Evolutionary conservation across 2,329 filamentous ascomycete species (phyloP).

Genomic region (Drechslerella coelobrocha): DNA sequence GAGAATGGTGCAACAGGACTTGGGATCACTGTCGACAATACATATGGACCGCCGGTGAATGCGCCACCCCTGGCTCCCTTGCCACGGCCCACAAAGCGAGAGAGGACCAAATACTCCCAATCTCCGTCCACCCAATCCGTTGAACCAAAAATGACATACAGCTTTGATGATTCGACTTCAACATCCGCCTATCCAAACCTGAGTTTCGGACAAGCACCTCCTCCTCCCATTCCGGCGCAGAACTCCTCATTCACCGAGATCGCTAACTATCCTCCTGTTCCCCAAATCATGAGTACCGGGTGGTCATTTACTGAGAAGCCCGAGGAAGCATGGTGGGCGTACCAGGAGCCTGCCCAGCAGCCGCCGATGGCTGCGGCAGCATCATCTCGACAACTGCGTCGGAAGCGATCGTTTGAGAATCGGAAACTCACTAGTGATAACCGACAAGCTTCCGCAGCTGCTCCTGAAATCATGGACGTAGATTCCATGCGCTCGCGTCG

Average conservation of each 20-base stretch:
- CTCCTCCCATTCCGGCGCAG: constrained; percentile 28
- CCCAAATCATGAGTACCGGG: constrained; percentile 48
- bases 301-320: constrained; percentile 38
- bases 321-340: constrained; percentile 41
- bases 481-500: constrained; percentile 48
- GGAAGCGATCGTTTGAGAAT: constrained; percentile 44
- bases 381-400: constrained; percentile 33
- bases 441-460: constrained; percentile 12
- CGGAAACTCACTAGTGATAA: constrained; percentile 29
- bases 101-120: constrained; percentile 48
- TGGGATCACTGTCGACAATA: constrained; percentile 40
- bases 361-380: constrained; percentile 23
- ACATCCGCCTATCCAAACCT: constrained; percentile 44
- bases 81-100: constrained; percentile 35
- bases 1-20: constrained; percentile 38
- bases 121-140: constrained; percentile 25
- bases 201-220: constrained; percentile 47
- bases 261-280: constrained; percentile 43
- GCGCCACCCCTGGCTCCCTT: constrained; percentile 36
- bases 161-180: constrained; percentile 51
- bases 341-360: constrained; percentile 35
- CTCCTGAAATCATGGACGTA: constrained; percentile 44
- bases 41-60: constrained; percentile 35
- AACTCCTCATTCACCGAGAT: constrained; percentile 45
- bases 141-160: constrained; percentile 45